These are phyloP conservation scores for Botrytis paeoniae DNA, from an alignment of 2,329 filamentous ascomycete species.

Conservation along the genomic window DNA sequence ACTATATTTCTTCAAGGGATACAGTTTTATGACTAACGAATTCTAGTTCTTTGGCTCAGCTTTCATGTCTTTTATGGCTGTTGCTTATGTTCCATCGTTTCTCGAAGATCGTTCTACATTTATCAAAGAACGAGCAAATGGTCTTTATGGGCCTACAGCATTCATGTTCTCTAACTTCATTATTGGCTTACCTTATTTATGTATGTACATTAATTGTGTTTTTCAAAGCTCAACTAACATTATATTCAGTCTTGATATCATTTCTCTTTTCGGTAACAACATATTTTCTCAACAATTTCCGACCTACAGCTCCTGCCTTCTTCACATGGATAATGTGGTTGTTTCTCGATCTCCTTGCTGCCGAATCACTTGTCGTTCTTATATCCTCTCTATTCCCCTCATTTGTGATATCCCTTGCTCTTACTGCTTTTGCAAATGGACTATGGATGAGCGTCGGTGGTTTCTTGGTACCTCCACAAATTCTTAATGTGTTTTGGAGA, in stretches of 20 bases:
- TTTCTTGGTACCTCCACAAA: conserved; percentile 70
- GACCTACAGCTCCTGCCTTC: conserved; percentile 62
- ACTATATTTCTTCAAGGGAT: background rate
- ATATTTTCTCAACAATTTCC: conserved; percentile 80
- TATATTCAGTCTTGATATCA: conserved; percentile 60
- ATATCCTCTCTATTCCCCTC: conserved; percentile 70
- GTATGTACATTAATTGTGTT: conserved; percentile 37
- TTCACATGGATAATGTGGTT: conserved; percentile 80
- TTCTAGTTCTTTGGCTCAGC: conserved; percentile 63
- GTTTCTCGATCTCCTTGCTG: conserved; percentile 78
- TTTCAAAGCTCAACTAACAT: conserved; percentile 21
- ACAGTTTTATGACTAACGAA: background rate
- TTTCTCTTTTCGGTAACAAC: conserved; percentile 71
- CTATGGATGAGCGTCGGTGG: conserved; percentile 86
- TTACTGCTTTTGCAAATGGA: conserved; percentile 82
- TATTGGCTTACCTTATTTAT: conserved; percentile 77
- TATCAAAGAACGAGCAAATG: conserved; percentile 76
- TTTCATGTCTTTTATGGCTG: conserved; percentile 78
- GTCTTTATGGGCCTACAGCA: conserved; percentile 70
- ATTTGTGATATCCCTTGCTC: conserved; percentile 75
- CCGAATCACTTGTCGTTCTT: conserved; percentile 78
- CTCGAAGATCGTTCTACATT: conserved; percentile 74
- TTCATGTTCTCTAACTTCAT: conserved; percentile 79
- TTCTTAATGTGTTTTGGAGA: conserved; percentile 79
- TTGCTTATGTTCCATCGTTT: conserved; percentile 81